Conservation (phyloP, 2,329 filamentous ascomycete genomes). For the Zymoseptoria pseudotritici region DNA sequence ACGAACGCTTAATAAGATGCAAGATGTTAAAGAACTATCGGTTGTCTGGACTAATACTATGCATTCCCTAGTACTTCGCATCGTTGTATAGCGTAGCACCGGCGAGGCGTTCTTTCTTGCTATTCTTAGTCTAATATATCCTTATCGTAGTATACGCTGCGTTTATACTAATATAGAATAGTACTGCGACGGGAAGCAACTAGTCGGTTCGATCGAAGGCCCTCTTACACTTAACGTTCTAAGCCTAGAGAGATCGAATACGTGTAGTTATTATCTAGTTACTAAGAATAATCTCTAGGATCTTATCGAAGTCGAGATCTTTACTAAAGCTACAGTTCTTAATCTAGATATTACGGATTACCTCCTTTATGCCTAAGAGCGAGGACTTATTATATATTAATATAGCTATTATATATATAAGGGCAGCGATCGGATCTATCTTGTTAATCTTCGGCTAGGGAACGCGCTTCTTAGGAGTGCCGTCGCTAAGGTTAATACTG, state of each 20-base stretch:
- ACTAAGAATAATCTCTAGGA: neutral
- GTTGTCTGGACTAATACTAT: neutral
- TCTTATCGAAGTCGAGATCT: conserved; percentile 1
- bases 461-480: neutral
- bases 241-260: neutral
- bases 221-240: neutral
- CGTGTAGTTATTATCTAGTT: neutral
- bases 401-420: neutral
- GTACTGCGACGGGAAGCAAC: neutral
- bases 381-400: neutral
- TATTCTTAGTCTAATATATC: neutral
- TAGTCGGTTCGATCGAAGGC: neutral
- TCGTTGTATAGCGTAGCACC: neutral
- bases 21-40: neutral
- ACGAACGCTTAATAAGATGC: neutral
- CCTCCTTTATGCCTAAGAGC: neutral
- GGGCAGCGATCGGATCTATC: neutral
- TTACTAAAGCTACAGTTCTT: neutral
- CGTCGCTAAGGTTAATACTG: neutral
- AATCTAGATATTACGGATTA: neutral
- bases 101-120: neutral
- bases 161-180: neutral
- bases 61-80: neutral
- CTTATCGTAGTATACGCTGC: neutral
- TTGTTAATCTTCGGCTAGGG: neutral